Conservation (phyloP, 306 rosid genomes). For the Luffa aegyptiaca region DNA sequence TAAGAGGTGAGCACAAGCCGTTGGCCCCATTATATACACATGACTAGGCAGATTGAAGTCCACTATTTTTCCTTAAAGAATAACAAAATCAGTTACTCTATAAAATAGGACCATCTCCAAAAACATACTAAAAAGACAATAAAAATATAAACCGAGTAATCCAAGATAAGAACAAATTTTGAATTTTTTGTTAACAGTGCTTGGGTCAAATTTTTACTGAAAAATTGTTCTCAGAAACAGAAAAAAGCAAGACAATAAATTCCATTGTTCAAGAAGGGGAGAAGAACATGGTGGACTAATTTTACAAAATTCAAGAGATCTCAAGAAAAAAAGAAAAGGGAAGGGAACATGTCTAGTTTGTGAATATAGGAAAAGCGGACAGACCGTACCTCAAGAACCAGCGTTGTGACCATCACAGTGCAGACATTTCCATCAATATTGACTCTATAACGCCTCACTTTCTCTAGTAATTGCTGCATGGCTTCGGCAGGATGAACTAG, state of each 20-base stretch:
- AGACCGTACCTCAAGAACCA: constrained; percentile 7
- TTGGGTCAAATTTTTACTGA: too few relatives aligned
- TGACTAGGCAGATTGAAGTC: too few relatives aligned
- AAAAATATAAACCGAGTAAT: too few relatives aligned
- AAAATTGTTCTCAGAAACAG: background rate
- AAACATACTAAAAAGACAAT: too few relatives aligned
- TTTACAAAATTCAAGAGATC: background rate
- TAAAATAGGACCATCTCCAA: too few relatives aligned
- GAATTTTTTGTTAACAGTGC: too few relatives aligned
- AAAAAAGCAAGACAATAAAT: background rate
- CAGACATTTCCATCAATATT: constrained; percentile 96
- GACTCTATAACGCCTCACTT: constrained; percentile 90
- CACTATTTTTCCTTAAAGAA: too few relatives aligned
- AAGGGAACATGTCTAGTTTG: background rate
- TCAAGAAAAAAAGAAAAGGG: background rate
- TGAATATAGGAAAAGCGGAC: background rate
- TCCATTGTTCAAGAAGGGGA: background rate
- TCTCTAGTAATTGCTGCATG: constrained; percentile 96
- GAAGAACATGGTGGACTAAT: background rate
- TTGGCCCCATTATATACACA: too few relatives aligned
- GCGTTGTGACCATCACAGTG: constrained; percentile 90
- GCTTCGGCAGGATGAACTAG: constrained; percentile 91
- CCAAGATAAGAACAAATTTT: too few relatives aligned
- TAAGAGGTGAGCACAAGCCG: background rate
- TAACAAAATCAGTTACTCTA: too few relatives aligned